Evolutionary conservation across 2,329 filamentous ascomycete genomes (phyloP), one percentile per base, ranked within the genome.

Genomic region (Clathrospora elynae): DNA sequence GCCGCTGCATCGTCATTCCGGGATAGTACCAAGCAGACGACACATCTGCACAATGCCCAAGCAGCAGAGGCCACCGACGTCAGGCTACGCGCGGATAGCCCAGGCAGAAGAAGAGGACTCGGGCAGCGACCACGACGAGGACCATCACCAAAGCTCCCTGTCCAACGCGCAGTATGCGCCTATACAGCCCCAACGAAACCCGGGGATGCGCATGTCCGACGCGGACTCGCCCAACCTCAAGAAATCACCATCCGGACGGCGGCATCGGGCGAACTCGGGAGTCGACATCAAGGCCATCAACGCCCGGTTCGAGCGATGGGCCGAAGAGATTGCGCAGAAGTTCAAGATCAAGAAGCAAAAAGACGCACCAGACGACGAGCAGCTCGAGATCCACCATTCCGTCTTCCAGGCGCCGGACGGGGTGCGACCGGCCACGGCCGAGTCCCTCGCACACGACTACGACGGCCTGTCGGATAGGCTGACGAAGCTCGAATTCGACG

Each of bases 271-370:
- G 66, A 93, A 91, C 62, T 90, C 90, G 13, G 92, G 91, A 3
- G 92, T 99, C 12, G 93, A 99, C 65, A 88, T 99, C 66, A 97
- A 97, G 70, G 93, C 93, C 47, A 97, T 99, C 73, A 99, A 99
- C 71, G 91, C 92, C 46, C 82, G 93, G 16, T 76, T 99, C 17
- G 93, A 99, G 73, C 81, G 88, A 67, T 99, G 93, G 93, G 93
- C 93, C 11, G 93, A 97, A 60, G 93, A 99, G 73, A 97, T 99
- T 63, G 91, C 93, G 19, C 88, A 90, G 57, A 93, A 95, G 61
- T 97, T 99, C 80, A 97, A 96, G 76, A 88, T 91, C 53, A 78
- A 81, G 57, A 85, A 85, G 61, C 83, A 86, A 39, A 89, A 85
- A 67, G 87, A 86, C 35, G 86, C 83, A 61, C 82, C 81, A 6